phyloP scores from a whole-genome alignment of 1,284 basidiomycete genomes.

The Anthracocystis panici-leucophaei region DNA sequence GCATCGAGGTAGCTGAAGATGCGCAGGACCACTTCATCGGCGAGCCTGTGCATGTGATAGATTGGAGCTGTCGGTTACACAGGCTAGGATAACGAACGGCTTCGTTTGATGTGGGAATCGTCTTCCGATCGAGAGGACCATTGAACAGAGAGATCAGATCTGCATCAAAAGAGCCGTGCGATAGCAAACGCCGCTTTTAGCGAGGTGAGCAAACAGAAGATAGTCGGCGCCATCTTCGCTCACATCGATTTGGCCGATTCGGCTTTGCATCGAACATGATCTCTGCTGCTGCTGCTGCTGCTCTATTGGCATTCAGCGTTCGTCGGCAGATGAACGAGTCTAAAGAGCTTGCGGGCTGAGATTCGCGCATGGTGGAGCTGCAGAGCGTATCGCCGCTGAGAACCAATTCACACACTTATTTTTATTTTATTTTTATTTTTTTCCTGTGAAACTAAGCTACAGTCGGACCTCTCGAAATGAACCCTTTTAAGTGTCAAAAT shows the following conservation, averaged over 20 bases:
- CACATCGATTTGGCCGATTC: too few species aligned
- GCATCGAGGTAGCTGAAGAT: slow-evolving; percentile 39
- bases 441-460: too few species aligned
- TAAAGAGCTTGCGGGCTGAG: not conserved
- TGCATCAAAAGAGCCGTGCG: not conserved
- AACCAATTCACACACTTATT: not conserved
- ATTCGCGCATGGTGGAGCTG: not conserved
- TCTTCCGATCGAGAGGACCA: not conserved
- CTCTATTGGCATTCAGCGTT: too few species aligned
- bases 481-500: too few species aligned
- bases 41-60: slow-evolving; percentile 29
- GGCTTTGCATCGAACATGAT: too few species aligned
- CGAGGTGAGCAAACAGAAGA: not conserved
- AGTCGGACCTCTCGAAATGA: too few species aligned
- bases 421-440: not conserved
- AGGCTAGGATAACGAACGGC: too few species aligned
- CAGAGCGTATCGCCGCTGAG: not conserved
- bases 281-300: too few species aligned
- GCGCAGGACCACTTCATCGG: slow-evolving; percentile 37
- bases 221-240: too few species aligned
- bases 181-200: slow-evolving; percentile 6
- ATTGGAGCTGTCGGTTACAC: too few species aligned
- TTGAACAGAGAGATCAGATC: not conserved
- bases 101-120: too few species aligned
- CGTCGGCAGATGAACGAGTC: too few species aligned